Conservation (phyloP, 2,329 filamentous ascomycete genomes). For the Fusarium napiforme region DNA sequence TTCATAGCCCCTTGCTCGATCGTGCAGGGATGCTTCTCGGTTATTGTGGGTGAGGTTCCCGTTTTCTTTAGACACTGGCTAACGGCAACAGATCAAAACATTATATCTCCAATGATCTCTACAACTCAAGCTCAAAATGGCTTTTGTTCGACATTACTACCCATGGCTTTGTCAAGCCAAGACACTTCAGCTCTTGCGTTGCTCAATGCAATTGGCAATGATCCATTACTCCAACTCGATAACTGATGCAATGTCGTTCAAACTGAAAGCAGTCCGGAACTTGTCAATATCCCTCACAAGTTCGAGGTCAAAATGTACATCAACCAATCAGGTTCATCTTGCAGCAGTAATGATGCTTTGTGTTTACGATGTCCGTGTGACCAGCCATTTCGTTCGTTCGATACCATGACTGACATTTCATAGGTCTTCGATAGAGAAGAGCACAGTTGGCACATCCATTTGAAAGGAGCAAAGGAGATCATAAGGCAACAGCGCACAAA, state of each 20-base stretch:
- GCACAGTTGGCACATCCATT: background rate
- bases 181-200: background rate
- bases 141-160: background rate
- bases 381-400: no score
- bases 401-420: background rate
- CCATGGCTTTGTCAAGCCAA: background rate
- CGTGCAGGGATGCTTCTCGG: background rate
- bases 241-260: background rate
- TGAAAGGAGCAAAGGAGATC: background rate
- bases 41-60: background rate
- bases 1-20: background rate
- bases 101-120: background rate
- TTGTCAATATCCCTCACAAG: background rate
- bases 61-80: background rate
- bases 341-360: conserved; percentile 5
- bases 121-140: background rate
- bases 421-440: conserved; percentile 1
- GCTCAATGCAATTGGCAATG: background rate
- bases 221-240: background rate
- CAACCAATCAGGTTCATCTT: background rate
- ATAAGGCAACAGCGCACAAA: background rate
- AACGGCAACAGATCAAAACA: background rate
- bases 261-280: background rate
- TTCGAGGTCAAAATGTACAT: background rate
- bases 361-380: background rate